A percentile compares a stretch with the other conserved stretches of the same genome.
These are phyloP conservation scores for Aureobasidium namibiae DNA, from an alignment of 2,329 filamentous ascomycete species.

Conservation along the genomic window DNA sequence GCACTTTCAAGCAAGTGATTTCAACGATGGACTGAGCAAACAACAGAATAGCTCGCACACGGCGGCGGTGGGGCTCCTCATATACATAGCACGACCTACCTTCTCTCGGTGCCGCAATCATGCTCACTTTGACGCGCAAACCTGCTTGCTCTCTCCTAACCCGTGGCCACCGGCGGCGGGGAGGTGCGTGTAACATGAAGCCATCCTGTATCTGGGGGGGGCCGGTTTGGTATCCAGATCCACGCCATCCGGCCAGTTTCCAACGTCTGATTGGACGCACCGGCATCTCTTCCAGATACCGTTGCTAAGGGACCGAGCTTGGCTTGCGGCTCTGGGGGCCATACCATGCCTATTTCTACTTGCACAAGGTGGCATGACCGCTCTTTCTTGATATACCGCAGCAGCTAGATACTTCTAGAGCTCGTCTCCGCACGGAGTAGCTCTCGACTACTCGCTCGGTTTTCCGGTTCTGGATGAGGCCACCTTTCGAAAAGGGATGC, in stretches of 20 bases:
- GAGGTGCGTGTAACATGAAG: conserved; percentile 2
- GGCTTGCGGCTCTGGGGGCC: conserved; percentile 1
- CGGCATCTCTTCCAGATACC: not conserved
- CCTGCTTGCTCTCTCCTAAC: not conserved
- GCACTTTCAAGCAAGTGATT: not conserved
- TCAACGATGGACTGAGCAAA: not conserved
- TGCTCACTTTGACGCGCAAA: not conserved
- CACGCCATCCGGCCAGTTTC: not conserved
- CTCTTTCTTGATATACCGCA: not conserved
- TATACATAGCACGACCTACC: not conserved
- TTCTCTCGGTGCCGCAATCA: not conserved
- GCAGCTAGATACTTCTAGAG: not conserved
- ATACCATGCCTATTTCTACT: not conserved
- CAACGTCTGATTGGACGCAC: not conserved
- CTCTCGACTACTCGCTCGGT: not conserved
- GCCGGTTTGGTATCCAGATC: conserved; percentile 3
- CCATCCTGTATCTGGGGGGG: not conserved
- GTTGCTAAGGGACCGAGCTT: conserved; percentile 4
- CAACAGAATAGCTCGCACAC: not conserved
- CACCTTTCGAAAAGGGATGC: too few species aligned
- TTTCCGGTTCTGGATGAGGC: not conserved
- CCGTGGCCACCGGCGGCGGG: conserved; percentile 1
- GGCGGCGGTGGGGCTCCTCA: not conserved
- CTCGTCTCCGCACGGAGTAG: not conserved
- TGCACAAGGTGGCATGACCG: not conserved